phyloP scores from a whole-genome alignment of 164 flowering plant species.

The Malania oleifera region DNA sequence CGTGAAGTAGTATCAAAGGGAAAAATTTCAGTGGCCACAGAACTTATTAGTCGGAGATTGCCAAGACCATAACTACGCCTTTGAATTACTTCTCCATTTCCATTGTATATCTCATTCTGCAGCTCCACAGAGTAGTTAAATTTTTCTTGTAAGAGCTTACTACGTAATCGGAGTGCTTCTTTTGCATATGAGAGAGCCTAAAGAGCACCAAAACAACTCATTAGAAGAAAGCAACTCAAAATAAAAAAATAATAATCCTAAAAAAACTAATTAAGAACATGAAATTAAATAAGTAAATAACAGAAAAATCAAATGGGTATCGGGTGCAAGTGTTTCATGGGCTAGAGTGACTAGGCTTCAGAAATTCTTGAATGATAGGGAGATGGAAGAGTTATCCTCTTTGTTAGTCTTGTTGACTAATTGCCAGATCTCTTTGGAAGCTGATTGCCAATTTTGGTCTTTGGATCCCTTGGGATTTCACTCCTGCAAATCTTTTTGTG shows the following conservation, averaged over 20 bases:
- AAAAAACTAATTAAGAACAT: too few relatives aligned
- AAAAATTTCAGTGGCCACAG: slow-evolving; percentile 49
- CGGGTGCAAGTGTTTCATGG: too few relatives aligned
- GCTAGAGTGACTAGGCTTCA: too few relatives aligned
- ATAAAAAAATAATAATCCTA: background rate
- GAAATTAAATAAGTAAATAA: too few relatives aligned
- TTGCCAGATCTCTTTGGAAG: too few relatives aligned
- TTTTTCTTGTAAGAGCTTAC: slow-evolving; percentile 54
- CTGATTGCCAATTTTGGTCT: too few relatives aligned
- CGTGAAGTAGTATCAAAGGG: slow-evolving; percentile 20
- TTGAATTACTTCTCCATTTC: slow-evolving; percentile 20
- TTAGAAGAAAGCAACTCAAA: background rate
- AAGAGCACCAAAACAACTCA: slow-evolving; percentile 7
- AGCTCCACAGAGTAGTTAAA: slow-evolving; percentile 45
- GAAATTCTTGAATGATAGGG: too few relatives aligned
- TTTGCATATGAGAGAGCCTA: slow-evolving; percentile 84
- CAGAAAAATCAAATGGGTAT: too few relatives aligned
- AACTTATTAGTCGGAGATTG: slow-evolving; percentile 33
- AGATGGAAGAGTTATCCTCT: too few relatives aligned
- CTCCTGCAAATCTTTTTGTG: too few relatives aligned
- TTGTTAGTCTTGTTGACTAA: too few relatives aligned
- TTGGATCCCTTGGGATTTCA: too few relatives aligned
- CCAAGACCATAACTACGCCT: slow-evolving; percentile 20
- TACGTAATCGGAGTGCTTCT: slow-evolving; percentile 65
- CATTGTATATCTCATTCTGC: slow-evolving; percentile 23